Conservation (phyloP, 768 basidiomycete species). For the Rhizopogon roseolus region DNA sequence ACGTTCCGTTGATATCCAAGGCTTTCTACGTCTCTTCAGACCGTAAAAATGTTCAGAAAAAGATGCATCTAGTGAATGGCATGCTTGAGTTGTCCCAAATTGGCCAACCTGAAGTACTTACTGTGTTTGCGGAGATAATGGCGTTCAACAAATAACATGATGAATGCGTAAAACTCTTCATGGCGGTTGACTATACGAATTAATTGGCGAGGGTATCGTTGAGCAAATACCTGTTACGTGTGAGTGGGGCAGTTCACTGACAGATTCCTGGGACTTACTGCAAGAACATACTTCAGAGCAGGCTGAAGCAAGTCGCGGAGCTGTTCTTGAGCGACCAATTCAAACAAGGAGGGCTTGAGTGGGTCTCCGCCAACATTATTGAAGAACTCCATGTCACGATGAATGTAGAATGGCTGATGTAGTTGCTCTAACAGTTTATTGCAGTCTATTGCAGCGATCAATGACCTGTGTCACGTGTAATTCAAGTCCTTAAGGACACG, state of each 20-base stretch:
- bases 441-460: too few relatives aligned
- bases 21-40: slow-evolving; percentile 71
- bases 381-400: slow-evolving; percentile 68
- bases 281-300: slow-evolving; percentile 89
- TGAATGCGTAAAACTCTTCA: slow-evolving; percentile 89
- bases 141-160: slow-evolving; percentile 88
- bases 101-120: slow-evolving; percentile 30
- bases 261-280: slow-evolving; percentile 46
- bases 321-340: slow-evolving; percentile 91
- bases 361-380: slow-evolving; percentile 71
- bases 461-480: too few relatives aligned
- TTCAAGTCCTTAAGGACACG: too few relatives aligned
- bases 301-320: slow-evolving; percentile 89
- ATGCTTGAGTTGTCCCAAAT: not conserved
- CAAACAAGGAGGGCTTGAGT: slow-evolving; percentile 80
- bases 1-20: slow-evolving; percentile 66
- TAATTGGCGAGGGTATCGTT: slow-evolving; percentile 90
- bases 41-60: slow-evolving; percentile 98
- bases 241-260: not conserved
- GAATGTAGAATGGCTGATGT: not conserved
- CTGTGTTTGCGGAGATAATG: slow-evolving; percentile 87
- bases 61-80: slow-evolving; percentile 65
- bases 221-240: slow-evolving; percentile 78
- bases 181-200: slow-evolving; percentile 88
- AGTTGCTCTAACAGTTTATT: too few relatives aligned